Base-by-base conservation (phyloP, 768 basidiomycete species). In the Mycena metata region DNA sequence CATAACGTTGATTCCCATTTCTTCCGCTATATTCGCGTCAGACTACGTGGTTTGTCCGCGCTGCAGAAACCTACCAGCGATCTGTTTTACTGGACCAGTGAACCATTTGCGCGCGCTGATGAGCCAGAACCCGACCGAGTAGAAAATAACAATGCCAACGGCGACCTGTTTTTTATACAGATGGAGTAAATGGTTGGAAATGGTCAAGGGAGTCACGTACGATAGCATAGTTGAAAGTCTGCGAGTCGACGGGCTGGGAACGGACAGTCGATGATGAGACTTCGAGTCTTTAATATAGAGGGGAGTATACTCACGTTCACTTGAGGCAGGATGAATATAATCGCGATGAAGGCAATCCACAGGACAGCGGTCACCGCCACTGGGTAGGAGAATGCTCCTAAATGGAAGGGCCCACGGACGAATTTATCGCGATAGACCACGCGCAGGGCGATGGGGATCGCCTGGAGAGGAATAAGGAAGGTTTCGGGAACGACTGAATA, bases 91-190 rank as follows among this genome's bases (percentile, higher is more conserved):
- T 7, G 92, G 92, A 0, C 92, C 92, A 1, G 79, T 83, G 75
- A 92, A 94, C 90, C 90, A 92, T 72, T 86, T 89, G 57, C 91
- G 81, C 12, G 92, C 92, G 73, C 88, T 90, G 61, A 91, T 19
- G 5, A 90, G 50, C 92, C 92, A 94, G 73, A 90, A 89, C 0
- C 86, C 86, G n/a, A 90, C 74, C 62, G 88, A 85, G 76, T 92
- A 92, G 2, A 78, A 64, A 5, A 91, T 74, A 17, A 95, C 90
- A 69, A 93, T 91, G 0, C 89, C 91, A 24, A 93, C 90, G 4
- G 92, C 93, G 11, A 93, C 69, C 69, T 70, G 39, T 39, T 10
- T 15, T n/a, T n/a, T n/a, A n/a, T n/a, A 39, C 11, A 15, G 17
- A 43, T 11, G 3, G 30, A 3, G n/a, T n/a, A n/a, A n/a, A 16